phyloP scores from a whole-genome alignment of 2,329 filamentous ascomycete species.

The Exserohilum rostratum region DNA sequence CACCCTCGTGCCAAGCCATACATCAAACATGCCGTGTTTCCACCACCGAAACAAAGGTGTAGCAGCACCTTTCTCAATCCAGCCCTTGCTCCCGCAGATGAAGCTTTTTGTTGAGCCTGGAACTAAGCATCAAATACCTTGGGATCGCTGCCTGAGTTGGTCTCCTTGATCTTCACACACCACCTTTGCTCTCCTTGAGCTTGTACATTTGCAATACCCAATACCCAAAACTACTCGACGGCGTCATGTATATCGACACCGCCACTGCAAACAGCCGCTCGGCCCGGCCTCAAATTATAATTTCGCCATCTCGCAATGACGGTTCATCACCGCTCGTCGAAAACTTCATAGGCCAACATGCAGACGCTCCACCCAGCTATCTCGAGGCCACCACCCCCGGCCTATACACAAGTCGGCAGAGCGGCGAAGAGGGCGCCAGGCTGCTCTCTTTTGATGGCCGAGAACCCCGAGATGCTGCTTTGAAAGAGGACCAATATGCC shows the following conservation, averaged over 20 bases:
- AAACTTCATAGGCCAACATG: slow-evolving; percentile 29
- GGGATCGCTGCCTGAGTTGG: slow-evolving; percentile 21
- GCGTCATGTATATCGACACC: slow-evolving; percentile 43
- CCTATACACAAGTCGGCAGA: slow-evolving; percentile 34
- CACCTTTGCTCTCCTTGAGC: slow-evolving; percentile 2
- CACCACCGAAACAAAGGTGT: slow-evolving; percentile 35
- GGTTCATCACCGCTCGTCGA: slow-evolving; percentile 33
- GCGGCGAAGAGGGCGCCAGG: slow-evolving; percentile 39
- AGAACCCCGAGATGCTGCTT: slow-evolving; percentile 21
- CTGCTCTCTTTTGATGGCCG: slow-evolving; percentile 30
- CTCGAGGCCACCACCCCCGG: slow-evolving; percentile 45
- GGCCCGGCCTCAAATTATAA: slow-evolving; percentile 25
- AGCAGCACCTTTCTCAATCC: slow-evolving; percentile 18
- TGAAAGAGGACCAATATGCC: slow-evolving; percentile 35
- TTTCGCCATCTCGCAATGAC: slow-evolving; percentile 25
- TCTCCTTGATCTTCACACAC: slow-evolving; percentile 8
- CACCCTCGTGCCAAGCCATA: slow-evolving; percentile 16
- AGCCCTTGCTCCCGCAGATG: slow-evolving; percentile 17
- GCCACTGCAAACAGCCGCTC: slow-evolving; percentile 37
- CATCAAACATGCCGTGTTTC: slow-evolving; percentile 34
- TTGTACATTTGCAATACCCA: slow-evolving; percentile 5
- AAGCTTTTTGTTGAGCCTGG: slow-evolving; percentile 19
- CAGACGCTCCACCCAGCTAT: slow-evolving; percentile 34
- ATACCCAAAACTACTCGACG: background rate
- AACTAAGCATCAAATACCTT: slow-evolving; percentile 15